Base-by-base conservation (phyloP, 1,284 basidiomycete species). In the Microbotryum silenes-acaulis region DNA sequence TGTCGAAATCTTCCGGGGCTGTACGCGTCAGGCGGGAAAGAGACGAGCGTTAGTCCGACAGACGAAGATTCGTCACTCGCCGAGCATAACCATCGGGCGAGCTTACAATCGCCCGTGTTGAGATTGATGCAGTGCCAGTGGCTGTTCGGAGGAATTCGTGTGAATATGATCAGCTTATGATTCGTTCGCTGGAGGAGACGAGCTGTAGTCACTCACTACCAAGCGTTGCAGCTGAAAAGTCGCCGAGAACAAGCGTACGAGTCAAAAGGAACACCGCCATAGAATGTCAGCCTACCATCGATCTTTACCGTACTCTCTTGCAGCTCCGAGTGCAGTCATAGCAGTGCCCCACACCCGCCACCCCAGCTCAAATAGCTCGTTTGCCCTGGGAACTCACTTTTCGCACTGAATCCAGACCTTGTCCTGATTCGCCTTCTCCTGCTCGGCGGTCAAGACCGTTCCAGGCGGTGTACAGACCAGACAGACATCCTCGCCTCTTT, bases 41-140 rank as follows among this genome's bases (percentile, higher is more conserved):
- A 51, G 31, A 6, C n/a, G 27, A 14, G 7, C 8, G 51, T 27
- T 1, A 31, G 33, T 37, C 23, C 27, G 29, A 23, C 49, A 31
- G 14, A 4, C 20, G 18, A 33, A n/a, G 18, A 29, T 25, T 23
- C 31, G 51, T 53, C 23, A 1, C 9, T 31, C 25, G 51, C 20
- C 25, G 18, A 29, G 7, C 10, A 16, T 14, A 23, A 21, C 29
- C 25, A 21, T 7, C 9, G 12, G 23, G 18, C 8, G 33, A 8
- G 51, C 64, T 57, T 12, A 62, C 61, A 51, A 49, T 62, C 58
- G n/a, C 14, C 18, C 12, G 51, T 20, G 25, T 46, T 23, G 3
- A 56, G 14, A 5, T 52, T 31, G n/a, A 66, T 61, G 42, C 64
- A 66, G 18, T 47, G 16, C 66, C 66, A 63, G 51, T 67, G 66